Conservation (phyloP, 2,329 filamentous ascomycete genomes). For the Sporothrix inflata region DNA sequence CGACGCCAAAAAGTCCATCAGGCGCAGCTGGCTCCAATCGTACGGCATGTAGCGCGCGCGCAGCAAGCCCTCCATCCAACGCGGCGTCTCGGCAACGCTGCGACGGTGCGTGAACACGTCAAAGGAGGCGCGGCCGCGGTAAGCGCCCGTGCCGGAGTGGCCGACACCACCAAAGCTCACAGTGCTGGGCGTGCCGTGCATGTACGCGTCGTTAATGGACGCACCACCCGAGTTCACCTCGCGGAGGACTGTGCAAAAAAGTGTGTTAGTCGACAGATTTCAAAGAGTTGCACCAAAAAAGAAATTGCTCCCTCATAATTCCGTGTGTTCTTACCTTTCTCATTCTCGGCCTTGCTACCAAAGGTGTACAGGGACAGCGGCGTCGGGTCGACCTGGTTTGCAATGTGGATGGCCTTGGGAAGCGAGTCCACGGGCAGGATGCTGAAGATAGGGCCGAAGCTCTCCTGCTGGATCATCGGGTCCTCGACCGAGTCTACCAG, state of each 20-base stretch:
- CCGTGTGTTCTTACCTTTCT: constrained; percentile 58
- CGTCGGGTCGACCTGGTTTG: constrained; percentile 79
- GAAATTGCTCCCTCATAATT: too few relatives aligned
- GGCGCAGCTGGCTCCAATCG: constrained; percentile 49
- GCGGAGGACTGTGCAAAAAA: constrained; percentile 54
- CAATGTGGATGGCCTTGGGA: constrained; percentile 82
- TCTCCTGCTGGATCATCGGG: constrained; percentile 78
- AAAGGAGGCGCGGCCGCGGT: constrained; percentile 76
- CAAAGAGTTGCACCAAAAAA: not conserved
- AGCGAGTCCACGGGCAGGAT: constrained; percentile 77
- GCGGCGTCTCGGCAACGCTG: constrained; percentile 62
- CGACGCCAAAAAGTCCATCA: constrained; percentile 49
- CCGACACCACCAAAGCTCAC: constrained; percentile 84
- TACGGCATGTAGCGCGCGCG: constrained; percentile 71
- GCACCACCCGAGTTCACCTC: constrained; percentile 70
- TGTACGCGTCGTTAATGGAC: constrained; percentile 59
- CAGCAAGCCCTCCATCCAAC: constrained; percentile 69
- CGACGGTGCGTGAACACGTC: constrained; percentile 66
- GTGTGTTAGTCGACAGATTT: not conserved
- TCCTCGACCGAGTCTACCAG: constrained; percentile 75
- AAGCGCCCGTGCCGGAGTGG: constrained; percentile 73
- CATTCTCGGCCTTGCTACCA: constrained; percentile 76
- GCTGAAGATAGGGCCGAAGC: constrained; percentile 89
- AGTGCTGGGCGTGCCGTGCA: constrained; percentile 63
- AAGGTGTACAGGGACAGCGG: constrained; percentile 86